These are phyloP conservation scores for Saturnispora besseyi DNA, from an alignment of 805 yeast genomes.

Conservation along the genomic window DNA sequence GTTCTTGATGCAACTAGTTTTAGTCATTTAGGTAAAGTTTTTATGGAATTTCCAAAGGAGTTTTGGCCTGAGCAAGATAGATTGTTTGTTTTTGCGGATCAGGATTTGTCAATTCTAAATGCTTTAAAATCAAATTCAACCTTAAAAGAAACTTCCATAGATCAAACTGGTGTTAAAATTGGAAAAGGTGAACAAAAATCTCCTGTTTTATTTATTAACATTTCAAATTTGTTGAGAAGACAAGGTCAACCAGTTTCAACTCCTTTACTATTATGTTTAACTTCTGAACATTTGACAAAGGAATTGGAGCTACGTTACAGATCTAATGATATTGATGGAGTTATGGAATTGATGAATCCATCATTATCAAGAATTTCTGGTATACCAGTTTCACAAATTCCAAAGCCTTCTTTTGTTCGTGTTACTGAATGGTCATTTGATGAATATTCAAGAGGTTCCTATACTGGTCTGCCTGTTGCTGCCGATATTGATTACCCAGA, in stretches of 20 bases:
- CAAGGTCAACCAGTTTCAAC: slow-evolving; percentile 17
- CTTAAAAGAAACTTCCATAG: background rate
- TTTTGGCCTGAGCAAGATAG: slow-evolving; percentile 37
- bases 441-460: slow-evolving; percentile 44
- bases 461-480: slow-evolving; percentile 25
- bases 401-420: slow-evolving; percentile 20
- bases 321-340: slow-evolving; percentile 26
- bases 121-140: slow-evolving; percentile 5
- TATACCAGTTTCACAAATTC: slow-evolving; percentile 16
- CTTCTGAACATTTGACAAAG: slow-evolving; percentile 42
- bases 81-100: slow-evolving; percentile 25
- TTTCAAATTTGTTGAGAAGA: slow-evolving; percentile 15
- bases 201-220: slow-evolving; percentile 26
- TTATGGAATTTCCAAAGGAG: slow-evolving; percentile 36
- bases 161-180: background rate
- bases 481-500: slow-evolving; percentile 18
- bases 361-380: slow-evolving; percentile 28
- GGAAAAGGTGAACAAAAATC: slow-evolving; percentile 11
- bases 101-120: slow-evolving; percentile 20
- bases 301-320: slow-evolving; percentile 31
- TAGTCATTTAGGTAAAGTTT: slow-evolving; percentile 39
- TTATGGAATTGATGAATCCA: slow-evolving; percentile 40
- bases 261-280: slow-evolving; percentile 36
- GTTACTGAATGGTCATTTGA: slow-evolving; percentile 43
- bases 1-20: slow-evolving; percentile 28